phyloP scores from a whole-genome alignment of 2,329 filamentous ascomycete genomes.

The Diaporthe citriasiana region DNA sequence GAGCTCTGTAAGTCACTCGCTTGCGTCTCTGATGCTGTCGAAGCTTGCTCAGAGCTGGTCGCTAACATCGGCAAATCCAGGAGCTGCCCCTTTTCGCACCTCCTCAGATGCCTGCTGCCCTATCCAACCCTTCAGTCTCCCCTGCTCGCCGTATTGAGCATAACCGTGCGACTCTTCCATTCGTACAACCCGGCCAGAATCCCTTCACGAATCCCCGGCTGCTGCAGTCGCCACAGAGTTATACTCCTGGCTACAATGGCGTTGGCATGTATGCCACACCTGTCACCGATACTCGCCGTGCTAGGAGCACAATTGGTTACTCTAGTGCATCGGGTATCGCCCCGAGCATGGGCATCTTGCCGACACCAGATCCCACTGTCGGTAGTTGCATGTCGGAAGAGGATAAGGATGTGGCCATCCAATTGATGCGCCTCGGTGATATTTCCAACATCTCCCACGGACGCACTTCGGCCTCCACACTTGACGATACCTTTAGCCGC shows the following conservation, averaged over 20 bases:
- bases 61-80: conserved; percentile 61
- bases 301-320: conserved; percentile 74
- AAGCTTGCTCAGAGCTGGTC: not conserved
- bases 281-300: conserved; percentile 71
- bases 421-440: conserved; percentile 95
- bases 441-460: conserved; percentile 94
- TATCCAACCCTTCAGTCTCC: conserved; percentile 98
- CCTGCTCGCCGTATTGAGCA: conserved; percentile 86
- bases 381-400: conserved; percentile 98
- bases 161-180: conserved; percentile 80
- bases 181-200: conserved; percentile 81
- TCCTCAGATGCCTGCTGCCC: conserved; percentile 90
- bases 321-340: conserved; percentile 57
- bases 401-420: conserved; percentile 91
- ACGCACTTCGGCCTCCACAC: conserved; percentile 90
- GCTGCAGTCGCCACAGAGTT: conserved; percentile 87
- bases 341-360: conserved; percentile 73
- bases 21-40: conserved; percentile 28
- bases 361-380: conserved; percentile 96
- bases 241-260: conserved; percentile 67
- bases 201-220: conserved; percentile 83
- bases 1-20: conserved; percentile 84
- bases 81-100: conserved; percentile 96
- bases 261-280: conserved; percentile 75
- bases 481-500: conserved; percentile 94